These are phyloP conservation scores for Solanum hybrid DNA, from an alignment of 305 asterid species.

Conservation along the genomic window DNA sequence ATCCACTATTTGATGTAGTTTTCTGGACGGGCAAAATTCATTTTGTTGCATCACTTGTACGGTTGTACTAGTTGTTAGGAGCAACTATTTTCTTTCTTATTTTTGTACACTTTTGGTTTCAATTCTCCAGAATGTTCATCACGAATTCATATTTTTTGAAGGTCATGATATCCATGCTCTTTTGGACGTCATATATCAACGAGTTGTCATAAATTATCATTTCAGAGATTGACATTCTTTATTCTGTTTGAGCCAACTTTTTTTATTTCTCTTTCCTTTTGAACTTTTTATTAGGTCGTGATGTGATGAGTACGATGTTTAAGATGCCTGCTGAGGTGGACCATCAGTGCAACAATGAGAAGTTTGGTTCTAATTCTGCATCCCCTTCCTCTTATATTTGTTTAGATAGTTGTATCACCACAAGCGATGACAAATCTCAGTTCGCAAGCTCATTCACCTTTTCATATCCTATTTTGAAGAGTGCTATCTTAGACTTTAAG, in stretches of 20 bases:
- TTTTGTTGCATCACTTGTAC: background rate
- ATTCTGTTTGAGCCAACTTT: background rate
- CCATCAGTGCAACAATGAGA: slow-evolving; percentile 5
- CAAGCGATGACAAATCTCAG: slow-evolving; percentile 17
- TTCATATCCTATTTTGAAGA: slow-evolving; percentile 22
- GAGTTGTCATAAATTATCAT: background rate
- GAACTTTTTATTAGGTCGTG: background rate
- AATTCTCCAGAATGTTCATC: background rate
- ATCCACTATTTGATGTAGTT: background rate
- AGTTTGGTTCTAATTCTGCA: slow-evolving; percentile 6
- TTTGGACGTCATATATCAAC: too few species aligned
- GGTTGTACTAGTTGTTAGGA: background rate
- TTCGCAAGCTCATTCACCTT: slow-evolving; percentile 8
- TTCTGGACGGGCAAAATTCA: background rate
- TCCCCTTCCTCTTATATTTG: slow-evolving; percentile 9
- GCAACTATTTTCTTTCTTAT: background rate
- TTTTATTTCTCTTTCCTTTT: background rate
- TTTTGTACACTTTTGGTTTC: background rate
- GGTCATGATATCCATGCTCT: too few species aligned
- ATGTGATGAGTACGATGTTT: background rate
- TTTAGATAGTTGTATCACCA: background rate
- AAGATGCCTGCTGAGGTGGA: slow-evolving; percentile 4
- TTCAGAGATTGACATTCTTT: background rate
- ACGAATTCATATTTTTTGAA: background rate
- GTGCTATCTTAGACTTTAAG: slow-evolving; percentile 22